Evolutionary conservation across 2,329 filamentous ascomycete species (phyloP).

Genomic region (Furcasterigmium furcatum): DNA sequence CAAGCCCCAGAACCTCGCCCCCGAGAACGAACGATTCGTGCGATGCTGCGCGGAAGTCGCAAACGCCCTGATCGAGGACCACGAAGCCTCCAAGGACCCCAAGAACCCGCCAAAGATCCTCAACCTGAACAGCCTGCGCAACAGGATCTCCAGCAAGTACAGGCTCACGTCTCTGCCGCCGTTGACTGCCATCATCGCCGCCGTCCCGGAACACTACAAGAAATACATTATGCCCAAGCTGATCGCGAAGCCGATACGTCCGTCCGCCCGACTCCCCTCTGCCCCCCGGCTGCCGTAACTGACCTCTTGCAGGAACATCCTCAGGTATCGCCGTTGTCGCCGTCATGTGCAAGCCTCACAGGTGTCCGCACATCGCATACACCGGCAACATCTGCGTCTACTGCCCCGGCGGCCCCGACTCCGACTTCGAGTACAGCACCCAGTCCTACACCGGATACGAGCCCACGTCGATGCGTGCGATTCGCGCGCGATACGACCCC

Average conservation of each 20-base stretch:
- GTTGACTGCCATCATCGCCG: conserved; percentile 93
- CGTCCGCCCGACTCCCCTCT: conserved; percentile 20
- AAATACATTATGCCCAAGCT: conserved; percentile 97
- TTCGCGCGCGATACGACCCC: conserved; percentile 93
- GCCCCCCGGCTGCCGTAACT: background rate
- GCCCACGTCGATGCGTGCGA: conserved; percentile 96
- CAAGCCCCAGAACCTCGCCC: conserved; percentile 74
- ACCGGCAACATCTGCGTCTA: conserved; percentile 99
- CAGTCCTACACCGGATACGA: conserved; percentile 99
- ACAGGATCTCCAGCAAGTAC: conserved; percentile 90
- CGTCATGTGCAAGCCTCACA: conserved; percentile 98
- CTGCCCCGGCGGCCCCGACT: conserved; percentile 94
- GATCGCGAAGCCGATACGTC: conserved; percentile 93
- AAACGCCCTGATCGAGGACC: conserved; percentile 89
- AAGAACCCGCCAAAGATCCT: conserved; percentile 77
- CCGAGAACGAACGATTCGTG: conserved; percentile 93
- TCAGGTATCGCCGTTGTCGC: conserved; percentile 97
- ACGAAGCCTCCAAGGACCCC: conserved; percentile 75
- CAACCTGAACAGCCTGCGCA: conserved; percentile 85
- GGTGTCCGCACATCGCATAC: conserved; percentile 96
- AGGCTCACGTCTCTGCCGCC: conserved; percentile 83
- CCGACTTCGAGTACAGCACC: conserved; percentile 98
- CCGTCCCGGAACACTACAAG: conserved; percentile 99
- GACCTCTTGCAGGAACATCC: conserved; percentile 64
- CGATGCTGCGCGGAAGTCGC: conserved; percentile 95